These are phyloP conservation scores for Hyaloscypha hepaticicola DNA, from an alignment of 495 filamentous ascomycete genomes.

Conservation along the genomic window DNA sequence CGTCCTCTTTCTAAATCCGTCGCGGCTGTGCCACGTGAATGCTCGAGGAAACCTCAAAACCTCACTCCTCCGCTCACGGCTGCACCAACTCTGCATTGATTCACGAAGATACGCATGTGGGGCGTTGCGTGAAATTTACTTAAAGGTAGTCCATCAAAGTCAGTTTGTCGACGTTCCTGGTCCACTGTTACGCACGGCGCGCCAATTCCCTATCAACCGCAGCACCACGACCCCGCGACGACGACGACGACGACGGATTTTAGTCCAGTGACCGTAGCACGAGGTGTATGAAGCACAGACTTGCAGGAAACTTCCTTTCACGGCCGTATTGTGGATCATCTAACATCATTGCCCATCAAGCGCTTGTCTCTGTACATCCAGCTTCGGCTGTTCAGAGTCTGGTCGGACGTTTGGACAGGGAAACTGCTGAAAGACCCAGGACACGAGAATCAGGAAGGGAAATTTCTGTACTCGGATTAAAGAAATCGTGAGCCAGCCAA, in stretches of 20 bases:
- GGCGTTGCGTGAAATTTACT: not conserved
- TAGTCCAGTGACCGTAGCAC: not conserved
- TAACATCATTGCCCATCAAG: not conserved
- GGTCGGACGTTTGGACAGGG: not conserved
- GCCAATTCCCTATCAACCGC: not conserved
- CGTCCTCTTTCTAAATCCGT: slow-evolving; percentile 16
- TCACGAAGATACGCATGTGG: not conserved
- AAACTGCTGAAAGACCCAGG: not conserved
- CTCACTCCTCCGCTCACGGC: not conserved
- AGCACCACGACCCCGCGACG: not conserved
- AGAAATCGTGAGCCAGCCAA: not conserved
- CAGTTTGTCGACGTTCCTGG: slow-evolving; percentile 2
- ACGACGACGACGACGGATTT: not conserved
- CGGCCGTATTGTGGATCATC: not conserved
- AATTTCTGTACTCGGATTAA: not conserved
- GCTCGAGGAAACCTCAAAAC: slow-evolving; percentile 1
- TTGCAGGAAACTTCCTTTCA: not conserved
- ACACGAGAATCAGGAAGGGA: not conserved
- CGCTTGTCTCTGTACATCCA: not conserved
- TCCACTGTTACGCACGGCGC: slow-evolving; percentile 9
- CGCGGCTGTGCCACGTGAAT: slow-evolving; percentile 27
- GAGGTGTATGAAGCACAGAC: not conserved
- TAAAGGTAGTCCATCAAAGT: not conserved
- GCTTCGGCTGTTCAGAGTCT: not conserved
- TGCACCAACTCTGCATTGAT: not conserved